Conservation (phyloP, 2,329 filamentous ascomycete species). For the Ceratocystis albifundus region DNA sequence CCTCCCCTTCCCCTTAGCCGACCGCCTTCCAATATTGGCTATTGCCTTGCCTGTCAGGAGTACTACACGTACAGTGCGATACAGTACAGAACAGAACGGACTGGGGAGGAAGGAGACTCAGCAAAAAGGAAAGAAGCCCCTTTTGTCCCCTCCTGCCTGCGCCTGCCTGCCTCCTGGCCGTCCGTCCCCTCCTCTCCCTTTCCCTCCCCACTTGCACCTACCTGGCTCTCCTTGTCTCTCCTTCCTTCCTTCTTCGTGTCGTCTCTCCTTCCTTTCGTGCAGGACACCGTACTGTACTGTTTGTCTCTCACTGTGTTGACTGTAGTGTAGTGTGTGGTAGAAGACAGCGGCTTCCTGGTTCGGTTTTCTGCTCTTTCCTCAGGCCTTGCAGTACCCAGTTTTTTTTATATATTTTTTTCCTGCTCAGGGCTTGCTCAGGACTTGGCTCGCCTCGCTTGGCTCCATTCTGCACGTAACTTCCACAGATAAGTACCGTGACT, state of each 20-base stretch:
- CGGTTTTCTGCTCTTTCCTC: no score
- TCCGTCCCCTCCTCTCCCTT: no score
- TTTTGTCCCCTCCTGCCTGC: conserved; percentile 18
- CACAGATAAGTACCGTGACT: conserved; percentile 35
- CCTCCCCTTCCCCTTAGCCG: no score
- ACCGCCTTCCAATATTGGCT: not conserved
- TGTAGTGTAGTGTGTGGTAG: no score
- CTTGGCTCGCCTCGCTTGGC: no score
- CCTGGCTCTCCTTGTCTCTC: no score
- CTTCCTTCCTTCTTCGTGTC: conserved; percentile 5
- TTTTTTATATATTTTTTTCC: no score
- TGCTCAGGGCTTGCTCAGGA: no score
- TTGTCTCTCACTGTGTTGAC: not conserved
- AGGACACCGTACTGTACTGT: no score
- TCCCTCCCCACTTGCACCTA: no score
- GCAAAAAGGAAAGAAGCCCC: conserved; percentile 4
- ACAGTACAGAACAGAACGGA: not conserved
- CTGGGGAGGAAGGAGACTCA: not conserved
- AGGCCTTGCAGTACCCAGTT: no score
- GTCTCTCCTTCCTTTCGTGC: not conserved
- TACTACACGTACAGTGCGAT: not conserved
- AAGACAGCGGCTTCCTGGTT: not conserved
- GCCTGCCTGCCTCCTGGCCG: no score
- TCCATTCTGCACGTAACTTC: not conserved
- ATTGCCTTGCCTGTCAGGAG: not conserved